A percentile compares a stretch with the other conserved stretches of the same genome.
phyloP scores from a whole-genome alignment of 2,329 filamentous ascomycete species.

The Paraphoma chrysanthemicola region DNA sequence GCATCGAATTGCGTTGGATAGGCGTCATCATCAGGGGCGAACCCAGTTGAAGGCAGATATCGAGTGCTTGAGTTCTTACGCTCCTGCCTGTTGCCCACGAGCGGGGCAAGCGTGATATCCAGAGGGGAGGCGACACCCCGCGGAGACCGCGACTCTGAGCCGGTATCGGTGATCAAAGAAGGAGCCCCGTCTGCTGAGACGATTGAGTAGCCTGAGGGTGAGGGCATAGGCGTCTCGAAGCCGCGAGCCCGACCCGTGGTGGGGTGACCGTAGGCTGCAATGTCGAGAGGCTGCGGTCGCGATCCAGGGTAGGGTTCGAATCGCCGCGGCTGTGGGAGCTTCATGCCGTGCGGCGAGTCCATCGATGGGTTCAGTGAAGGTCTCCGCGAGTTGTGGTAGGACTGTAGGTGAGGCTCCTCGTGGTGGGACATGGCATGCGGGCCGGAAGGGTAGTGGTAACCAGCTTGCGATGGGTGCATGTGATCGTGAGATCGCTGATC shows the following conservation, averaged over 20 bases:
- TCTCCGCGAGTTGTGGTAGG: slow-evolving; percentile 39
- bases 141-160: slow-evolving; percentile 56
- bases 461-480: slow-evolving; percentile 39
- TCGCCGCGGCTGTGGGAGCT: slow-evolving; percentile 42
- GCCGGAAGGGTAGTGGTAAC: slow-evolving; percentile 37
- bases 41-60: slow-evolving; percentile 48
- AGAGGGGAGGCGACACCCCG: slow-evolving; percentile 54
- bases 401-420: slow-evolving; percentile 33
- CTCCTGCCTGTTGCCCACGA: slow-evolving; percentile 46
- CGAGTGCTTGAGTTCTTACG: slow-evolving; percentile 46
- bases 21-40: slow-evolving; percentile 45
- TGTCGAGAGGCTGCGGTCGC: slow-evolving; percentile 42
- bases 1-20: slow-evolving; percentile 29
- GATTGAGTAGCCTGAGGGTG: slow-evolving; percentile 68
- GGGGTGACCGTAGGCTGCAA: slow-evolving; percentile 30
- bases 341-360: slow-evolving; percentile 36
- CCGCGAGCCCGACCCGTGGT: slow-evolving; percentile 33
- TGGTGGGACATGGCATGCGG: slow-evolving; percentile 31
- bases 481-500: slow-evolving; percentile 35
- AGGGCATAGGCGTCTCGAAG: slow-evolving; percentile 67
- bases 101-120: slow-evolving; percentile 50
- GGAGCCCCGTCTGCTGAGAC: slow-evolving; percentile 70
- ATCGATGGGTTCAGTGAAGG: slow-evolving; percentile 35
- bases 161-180: slow-evolving; percentile 73
- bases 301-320: slow-evolving; percentile 42